Evolutionary conservation across 2,329 filamentous ascomycete genomes (phyloP), one percentile per base, ranked within the genome.

Genomic region (Daldinia eschscholtzii): DNA sequence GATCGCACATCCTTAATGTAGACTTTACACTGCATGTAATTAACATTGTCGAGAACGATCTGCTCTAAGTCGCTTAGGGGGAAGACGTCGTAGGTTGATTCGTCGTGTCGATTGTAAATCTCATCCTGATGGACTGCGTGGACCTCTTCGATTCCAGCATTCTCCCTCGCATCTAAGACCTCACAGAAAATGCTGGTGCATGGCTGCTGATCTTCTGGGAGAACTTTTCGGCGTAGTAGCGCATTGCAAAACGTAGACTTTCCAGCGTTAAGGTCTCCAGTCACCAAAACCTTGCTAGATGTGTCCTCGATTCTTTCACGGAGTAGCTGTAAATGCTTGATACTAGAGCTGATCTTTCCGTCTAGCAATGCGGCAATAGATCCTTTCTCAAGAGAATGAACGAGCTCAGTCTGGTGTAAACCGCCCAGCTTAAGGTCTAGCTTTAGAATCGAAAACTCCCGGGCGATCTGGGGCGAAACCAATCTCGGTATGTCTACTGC

Each of bases 191-290:
- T 97, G 80, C 93, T 96, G 1, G 96, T 99, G 81, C 96, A 99
- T 1, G 96, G 96, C 78, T 98, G 96, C 80, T 99, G 95, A 75
- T 99, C 96, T 81, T 98, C 96, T 0, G 96, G 96, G 3, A 99
- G 82, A 30, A 99, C 88, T 81, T 98, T 98, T 70, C 94, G 89
- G 68, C 96, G 91, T 44, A 99, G 82, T 1, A 99, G 84, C n/a
- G 96, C 96, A 80, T 99, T 99, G 83, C 96, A 99, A 76, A 99
- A 99, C 0, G 96, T 99, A 3, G 96, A 99, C 79, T 99, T 99
- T 77, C 96, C 96, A 7, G 96, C 95, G 77, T 99, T 99, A 61
- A 99, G 82, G 78, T 99, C 96, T 76, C 96, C 96, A 0, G 96
- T 99, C 18, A 99, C 91, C 65, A 99, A 83, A 1, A 99, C 96